Evolutionary conservation across 1,139 yeast genomes (phyloP), one percentile per base, ranked within the genome.

Genomic region (Saccharomyces hybrid): DNA sequence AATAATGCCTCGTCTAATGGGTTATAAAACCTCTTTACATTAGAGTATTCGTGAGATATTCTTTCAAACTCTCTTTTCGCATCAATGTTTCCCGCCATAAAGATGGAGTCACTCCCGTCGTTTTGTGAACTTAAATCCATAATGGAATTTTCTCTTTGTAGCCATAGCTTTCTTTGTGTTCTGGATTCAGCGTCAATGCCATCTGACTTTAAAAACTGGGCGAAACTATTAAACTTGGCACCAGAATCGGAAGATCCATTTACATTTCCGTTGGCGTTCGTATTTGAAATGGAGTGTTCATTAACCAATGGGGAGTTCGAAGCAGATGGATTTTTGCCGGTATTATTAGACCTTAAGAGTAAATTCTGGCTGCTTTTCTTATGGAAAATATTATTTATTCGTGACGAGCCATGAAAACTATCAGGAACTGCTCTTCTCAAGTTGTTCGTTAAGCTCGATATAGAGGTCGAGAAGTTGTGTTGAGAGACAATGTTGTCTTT

Each of bases 111-210:
- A 24, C 55, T 54, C 21, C 59, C 55, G 11, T 64, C 64, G 51
- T 59, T 63, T 51, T 74, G 68, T 26, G 75, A 69, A 7, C 76
- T 72, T 1, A 83, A 71, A 64, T 83, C 88, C 74, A 84, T 73
- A 48, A 84, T 74, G 4, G 87, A 82, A 62, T 80, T 86, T 60
- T 88, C 95, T 58, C 95, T 75, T 67, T 87, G 95, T 42, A 88
- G 72, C 95, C 95, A 87, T 51, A 88, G 76, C 59, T 86, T 79
- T 64, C 87, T 93, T 65, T 88, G 96, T 0, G 95, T 87, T 69
- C 96, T 77, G 0, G 89, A 84, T 53, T 82, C 84, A n/a, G 72
- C 69, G 50, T 73, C 74, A 5, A 70, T 62, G 2, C 71, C 65
- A 44, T 68, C 71, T 2, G 72, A 60, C 47, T 69, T 72, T 14